Evolutionary conservation across 257 asterid species (phyloP), one percentile per base, ranked within the genome.

Genomic region (Capsicum pubescens): DNA sequence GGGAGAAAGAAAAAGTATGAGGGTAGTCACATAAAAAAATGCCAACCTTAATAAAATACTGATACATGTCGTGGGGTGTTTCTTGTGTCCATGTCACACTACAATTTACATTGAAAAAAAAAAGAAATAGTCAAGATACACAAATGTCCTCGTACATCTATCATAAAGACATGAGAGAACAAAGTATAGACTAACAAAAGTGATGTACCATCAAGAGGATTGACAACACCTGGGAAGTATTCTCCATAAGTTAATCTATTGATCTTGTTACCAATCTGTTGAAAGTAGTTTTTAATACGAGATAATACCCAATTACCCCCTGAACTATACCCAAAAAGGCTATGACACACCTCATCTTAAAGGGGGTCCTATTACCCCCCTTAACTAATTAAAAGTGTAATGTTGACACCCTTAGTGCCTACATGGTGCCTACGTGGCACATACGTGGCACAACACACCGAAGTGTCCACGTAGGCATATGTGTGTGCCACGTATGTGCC

Each of bases 41-140:
- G 78, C 93, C 71, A 82, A 96, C 98, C 99, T 96, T 96, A 86
- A 96, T 92, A 87, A 96, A 94, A 90, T 96, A 96, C 66, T 96
- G 94, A 91, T 94, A 96, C 97, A 94, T 92, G 39, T 95, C 99
- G 86, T 91, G 92, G 83, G 98, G 92, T 52, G 93, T 91, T 57
- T 90, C 90, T 76, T 96, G 99, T 36, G 90, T 90, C 98, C 98
- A 94, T 84, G 89, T 88, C 82, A 89, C 97, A 76, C 99, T 94
- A 93, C 86, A 90, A 81, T 69, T 83, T 71, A 70, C 76, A 83
- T 54, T 58, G 50, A 79, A 82, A 87, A 83, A 88, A 86, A 35
- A 70, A 60, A 32, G 66, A 35, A 21, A 15, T 26, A 26, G 81
- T 54, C 81, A 76, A 52, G 21, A 52, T 52, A 26, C 26, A 26